Base-by-base conservation (phyloP, 1,139 yeast genomes). In the Candida frijolesensis region DNA sequence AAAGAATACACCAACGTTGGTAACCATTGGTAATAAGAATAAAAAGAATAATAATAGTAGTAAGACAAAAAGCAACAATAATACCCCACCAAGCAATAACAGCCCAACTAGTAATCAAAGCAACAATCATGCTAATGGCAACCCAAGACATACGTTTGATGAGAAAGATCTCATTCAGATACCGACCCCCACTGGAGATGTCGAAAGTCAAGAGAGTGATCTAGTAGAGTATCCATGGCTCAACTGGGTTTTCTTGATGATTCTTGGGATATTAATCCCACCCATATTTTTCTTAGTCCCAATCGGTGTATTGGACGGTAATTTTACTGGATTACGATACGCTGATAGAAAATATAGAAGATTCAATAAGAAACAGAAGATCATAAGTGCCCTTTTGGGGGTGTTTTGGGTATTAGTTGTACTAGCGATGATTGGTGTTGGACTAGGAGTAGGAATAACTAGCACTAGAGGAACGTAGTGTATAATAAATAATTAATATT, bases 391-490 rank as follows among this genome's bases (percentile, higher is more conserved):
- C 6, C 51, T 58, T 0, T 19, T 71, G 2, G 79, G 79, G 3
- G 15, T 74, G 9, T 11, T 66, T 2, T 75, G 80, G 80, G 47
- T 70, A 8, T 49, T 57, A 12, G 56, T 68, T 4, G 64, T 72
- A 4, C 51, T 74, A 27, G 72, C 77, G 12, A 72, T 74, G 78
- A 70, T 75, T 15, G 79, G 74, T 0, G 71, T 74, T 6, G 78
- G 78, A 0, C 54, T 75, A 27, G 78, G 76, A 5, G 34, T 56
- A 7, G 59, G 59, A 4, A 37, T 54, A 14, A 53, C 53, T 9
- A 45, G 54, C 4, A 22, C 25, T 22, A 45, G 47, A 50, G 16
- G 19, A 35, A 19, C 40, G 40, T 37, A 19, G 38, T 32, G 19
- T n/a, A 42, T 18, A 41, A 12, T 25, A 19, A 19, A 38, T 11